Base-by-base conservation (phyloP, 1,284 basidiomycete genomes). In the Tilletiopsis washingtonensis region DNA sequence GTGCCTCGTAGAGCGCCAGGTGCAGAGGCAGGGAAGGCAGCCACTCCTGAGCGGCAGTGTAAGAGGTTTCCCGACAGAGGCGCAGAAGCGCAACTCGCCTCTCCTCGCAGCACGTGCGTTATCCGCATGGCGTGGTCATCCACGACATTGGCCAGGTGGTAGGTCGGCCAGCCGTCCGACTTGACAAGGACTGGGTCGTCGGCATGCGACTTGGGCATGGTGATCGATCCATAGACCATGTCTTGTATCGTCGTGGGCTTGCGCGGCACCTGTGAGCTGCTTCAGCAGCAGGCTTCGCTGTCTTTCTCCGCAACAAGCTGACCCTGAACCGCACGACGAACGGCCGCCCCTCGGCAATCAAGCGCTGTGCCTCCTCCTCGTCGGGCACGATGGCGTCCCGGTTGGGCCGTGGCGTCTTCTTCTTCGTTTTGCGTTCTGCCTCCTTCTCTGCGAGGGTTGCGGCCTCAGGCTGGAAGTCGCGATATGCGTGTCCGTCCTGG, bases 71-170 rank as follows among this genome's bases (percentile, higher is more conserved):
- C 36, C 19, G 19, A 20, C 26, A 12, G 29, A 27, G 25, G 20
- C 45, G 9, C 21, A 3, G n/a, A 2, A 5, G 19, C 15, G n/a
- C 12, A 11, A 12, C 38, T n/a, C 63, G 79, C n/a, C 45, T 97
- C 93, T 38, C 94, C 94, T 19, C 94, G 81, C 1, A 98, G 76
- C 2, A 98, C 91, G 74, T 98, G 93, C 0, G 89, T 88, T 40
- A 99, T 90, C 0, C 83, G 83, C 94, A 99, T 99, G 61, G 85
- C 82, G 64, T 90, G 82, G 74, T 98, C 94, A 60, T 99, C 94
- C 0, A 94, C 88, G 0, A 98, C 88, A 26, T 84, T 91, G 0
- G 94, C 93, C 2, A 99, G 81, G 61, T 98, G 94, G 70, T 98
- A 98, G 0, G 94, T 98, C 1, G 94, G 94, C 74, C 86, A 93